These are phyloP conservation scores for Catunica adiposa DNA, from an alignment of 2,329 filamentous ascomycete species.

Conservation along the genomic window DNA sequence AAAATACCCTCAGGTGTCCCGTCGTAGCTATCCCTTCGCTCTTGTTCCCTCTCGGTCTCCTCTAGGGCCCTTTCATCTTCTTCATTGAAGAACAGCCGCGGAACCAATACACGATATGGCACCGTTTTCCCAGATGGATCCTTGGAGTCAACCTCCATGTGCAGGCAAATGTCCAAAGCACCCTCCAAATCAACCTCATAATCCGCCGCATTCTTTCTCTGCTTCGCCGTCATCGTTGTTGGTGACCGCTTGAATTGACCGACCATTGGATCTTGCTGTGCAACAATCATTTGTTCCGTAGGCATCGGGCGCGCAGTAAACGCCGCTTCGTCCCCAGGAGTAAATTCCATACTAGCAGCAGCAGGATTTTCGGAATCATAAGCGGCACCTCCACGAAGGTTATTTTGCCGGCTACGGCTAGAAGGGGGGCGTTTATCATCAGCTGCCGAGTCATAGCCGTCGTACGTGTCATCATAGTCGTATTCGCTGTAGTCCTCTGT, in stretches of 20 bases:
- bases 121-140: slow-evolving; percentile 79
- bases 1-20: background rate
- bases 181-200: slow-evolving; percentile 60
- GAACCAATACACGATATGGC: slow-evolving; percentile 75
- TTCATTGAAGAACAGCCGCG: slow-evolving; percentile 49
- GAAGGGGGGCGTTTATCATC: slow-evolving; percentile 15
- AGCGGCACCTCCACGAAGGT: slow-evolving; percentile 26
- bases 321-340: slow-evolving; percentile 38
- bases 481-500: slow-evolving; percentile 15
- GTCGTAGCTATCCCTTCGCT: background rate
- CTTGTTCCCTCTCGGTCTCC: slow-evolving; percentile 13
- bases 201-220: slow-evolving; percentile 36
- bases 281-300: background rate
- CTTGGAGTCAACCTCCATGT: slow-evolving; percentile 71
- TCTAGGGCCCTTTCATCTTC: slow-evolving; percentile 19
- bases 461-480: slow-evolving; percentile 13
- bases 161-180: slow-evolving; percentile 72
- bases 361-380: slow-evolving; percentile 17
- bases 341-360: slow-evolving; percentile 29
- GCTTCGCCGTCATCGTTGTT: slow-evolving; percentile 48
- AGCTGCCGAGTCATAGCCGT: slow-evolving; percentile 7
- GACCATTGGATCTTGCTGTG: background rate
- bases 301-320: slow-evolving; percentile 23
- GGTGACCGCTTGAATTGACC: slow-evolving; percentile 49
- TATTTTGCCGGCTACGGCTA: slow-evolving; percentile 14